Percentiles rank a stretch among this genome's conserved stretches.
These are phyloP conservation scores for Vaccinium corymbosum DNA, from an alignment of 148 eudicot genomes.

Conservation along the genomic window DNA sequence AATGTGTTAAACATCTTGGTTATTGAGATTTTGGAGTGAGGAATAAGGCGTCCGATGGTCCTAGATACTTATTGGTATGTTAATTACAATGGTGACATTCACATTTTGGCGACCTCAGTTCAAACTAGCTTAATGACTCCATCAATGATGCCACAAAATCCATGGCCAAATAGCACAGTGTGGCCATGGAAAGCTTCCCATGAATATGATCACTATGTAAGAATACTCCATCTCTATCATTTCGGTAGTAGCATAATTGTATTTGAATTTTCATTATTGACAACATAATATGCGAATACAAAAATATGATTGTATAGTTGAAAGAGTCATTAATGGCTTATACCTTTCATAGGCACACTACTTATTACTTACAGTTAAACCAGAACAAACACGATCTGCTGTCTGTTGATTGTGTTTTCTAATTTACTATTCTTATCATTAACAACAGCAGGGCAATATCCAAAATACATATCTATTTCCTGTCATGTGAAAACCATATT, in stretches of 20 bases:
- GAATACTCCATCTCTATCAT: too few species aligned
- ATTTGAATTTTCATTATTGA: neutral
- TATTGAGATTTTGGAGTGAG: too few species aligned
- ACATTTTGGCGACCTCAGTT: too few species aligned
- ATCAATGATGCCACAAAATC: too few species aligned
- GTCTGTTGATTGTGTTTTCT: constrained; percentile 67
- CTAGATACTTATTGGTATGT: too few species aligned
- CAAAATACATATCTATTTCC: constrained; percentile 71
- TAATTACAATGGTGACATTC: too few species aligned
- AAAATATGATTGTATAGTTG: neutral
- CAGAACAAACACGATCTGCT: constrained; percentile 60
- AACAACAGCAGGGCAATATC: constrained; percentile 66
- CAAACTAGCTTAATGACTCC: too few species aligned
- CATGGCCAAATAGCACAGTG: too few species aligned
- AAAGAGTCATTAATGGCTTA: too few species aligned
- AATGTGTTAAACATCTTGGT: neutral
- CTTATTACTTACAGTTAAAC: constrained; percentile 66
- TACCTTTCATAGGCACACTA: neutral
- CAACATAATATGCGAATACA: neutral
- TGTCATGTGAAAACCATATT: constrained; percentile 26
- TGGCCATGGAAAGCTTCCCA: too few species aligned
- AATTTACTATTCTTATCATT: constrained; percentile 78
- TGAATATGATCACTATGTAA: too few species aligned
- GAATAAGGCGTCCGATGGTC: neutral
- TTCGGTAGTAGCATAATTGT: too few species aligned